Evolutionary conservation across 352 stramenopile species (phyloP).

Genomic region (Globisporangium viniferum): DNA sequence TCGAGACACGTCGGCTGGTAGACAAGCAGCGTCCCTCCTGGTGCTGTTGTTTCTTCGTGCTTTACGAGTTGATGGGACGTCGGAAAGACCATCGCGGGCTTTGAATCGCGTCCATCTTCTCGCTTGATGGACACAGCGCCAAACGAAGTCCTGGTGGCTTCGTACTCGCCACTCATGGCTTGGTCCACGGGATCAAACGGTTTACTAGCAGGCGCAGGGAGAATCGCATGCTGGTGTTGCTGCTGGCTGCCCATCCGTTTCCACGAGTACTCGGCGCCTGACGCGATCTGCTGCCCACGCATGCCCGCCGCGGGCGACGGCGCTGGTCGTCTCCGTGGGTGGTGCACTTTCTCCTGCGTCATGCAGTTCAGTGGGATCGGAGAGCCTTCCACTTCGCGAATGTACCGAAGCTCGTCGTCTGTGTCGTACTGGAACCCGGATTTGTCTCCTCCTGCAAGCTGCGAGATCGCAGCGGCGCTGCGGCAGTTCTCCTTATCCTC

Average conservation of each 20-base stretch:
- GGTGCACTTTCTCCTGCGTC: conserved; percentile 40
- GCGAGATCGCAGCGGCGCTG: neutral
- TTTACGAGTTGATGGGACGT: conserved; percentile 21
- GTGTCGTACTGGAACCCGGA: conserved; percentile 20
- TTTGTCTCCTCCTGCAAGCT: conserved; percentile 6
- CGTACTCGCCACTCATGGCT: neutral
- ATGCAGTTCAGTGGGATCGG: conserved; percentile 41
- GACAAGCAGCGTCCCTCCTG: conserved; percentile 44
- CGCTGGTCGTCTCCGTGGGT: conserved; percentile 35
- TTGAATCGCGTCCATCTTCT: neutral
- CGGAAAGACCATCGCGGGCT: neutral
- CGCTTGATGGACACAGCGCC: neutral
- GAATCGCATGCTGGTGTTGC: neutral
- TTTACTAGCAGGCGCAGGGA: neutral
- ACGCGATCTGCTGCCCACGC: conserved; percentile 22
- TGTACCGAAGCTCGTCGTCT: conserved; percentile 27
- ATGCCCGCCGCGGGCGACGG: conserved; percentile 29
- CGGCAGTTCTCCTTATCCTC: conserved; percentile 6
- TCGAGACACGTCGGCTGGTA: conserved; percentile 71
- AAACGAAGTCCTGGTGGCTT: neutral
- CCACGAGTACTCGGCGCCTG: conserved; percentile 27
- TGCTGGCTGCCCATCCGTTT: conserved; percentile 22
- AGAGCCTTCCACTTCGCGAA: conserved; percentile 21
- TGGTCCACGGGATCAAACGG: neutral
- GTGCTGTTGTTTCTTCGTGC: conserved; percentile 15